Conservation (phyloP, 2,329 filamentous ascomycete species). For the Endothia cerciana region DNA sequence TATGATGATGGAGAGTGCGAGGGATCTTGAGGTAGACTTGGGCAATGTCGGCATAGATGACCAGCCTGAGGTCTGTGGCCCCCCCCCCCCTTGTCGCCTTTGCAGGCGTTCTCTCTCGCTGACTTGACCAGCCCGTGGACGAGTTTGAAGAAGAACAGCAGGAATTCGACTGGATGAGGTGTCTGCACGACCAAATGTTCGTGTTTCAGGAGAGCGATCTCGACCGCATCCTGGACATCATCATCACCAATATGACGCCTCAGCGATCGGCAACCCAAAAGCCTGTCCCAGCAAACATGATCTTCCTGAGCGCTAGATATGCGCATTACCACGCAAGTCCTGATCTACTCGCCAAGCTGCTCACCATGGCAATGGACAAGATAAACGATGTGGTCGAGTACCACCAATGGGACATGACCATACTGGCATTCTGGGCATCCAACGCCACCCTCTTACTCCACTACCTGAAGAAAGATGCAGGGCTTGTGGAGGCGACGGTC, state of each 20-base stretch:
- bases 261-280: constrained; percentile 96
- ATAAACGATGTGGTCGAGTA: constrained; percentile 97
- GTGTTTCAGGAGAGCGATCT: constrained; percentile 96
- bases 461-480: constrained; percentile 92
- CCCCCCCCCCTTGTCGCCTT: constrained; percentile 6
- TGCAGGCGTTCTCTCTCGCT: constrained; percentile 18
- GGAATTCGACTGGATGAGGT: constrained; percentile 94
- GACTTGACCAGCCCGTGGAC: constrained; percentile 60
- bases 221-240: constrained; percentile 87
- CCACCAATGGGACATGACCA: constrained; percentile 99
- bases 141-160: constrained; percentile 87
- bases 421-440: constrained; percentile 97
- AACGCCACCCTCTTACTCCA: constrained; percentile 95
- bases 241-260: constrained; percentile 98
- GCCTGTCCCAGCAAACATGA: constrained; percentile 93
- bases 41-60: constrained; percentile 96
- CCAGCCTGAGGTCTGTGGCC: constrained; percentile 77
- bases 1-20: constrained; percentile 99
- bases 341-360: constrained; percentile 79
- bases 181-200: constrained; percentile 98
- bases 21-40: constrained; percentile 93
- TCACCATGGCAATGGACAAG: constrained; percentile 88
- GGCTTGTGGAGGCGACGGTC: constrained; percentile 77
- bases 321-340: constrained; percentile 93
- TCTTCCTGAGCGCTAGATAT: constrained; percentile 94